phyloP scores from a whole-genome alignment of 441 rosid genomes.

The Erodium texanum region DNA sequence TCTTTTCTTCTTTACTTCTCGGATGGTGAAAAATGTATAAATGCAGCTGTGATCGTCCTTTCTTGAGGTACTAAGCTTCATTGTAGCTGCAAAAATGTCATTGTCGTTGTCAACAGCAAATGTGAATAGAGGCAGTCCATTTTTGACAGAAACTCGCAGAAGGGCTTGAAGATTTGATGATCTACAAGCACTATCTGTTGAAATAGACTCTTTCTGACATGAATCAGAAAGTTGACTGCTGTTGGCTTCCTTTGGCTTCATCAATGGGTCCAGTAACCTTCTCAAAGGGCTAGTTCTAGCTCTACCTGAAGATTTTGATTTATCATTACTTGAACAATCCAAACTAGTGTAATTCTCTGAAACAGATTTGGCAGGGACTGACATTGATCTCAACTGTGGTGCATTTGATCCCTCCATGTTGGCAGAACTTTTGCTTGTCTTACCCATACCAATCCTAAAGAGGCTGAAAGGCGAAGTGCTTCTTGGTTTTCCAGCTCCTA shows the following conservation, averaged over 20 bases:
- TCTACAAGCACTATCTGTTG: neutral
- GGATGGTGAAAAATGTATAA: slow-evolving; percentile 63
- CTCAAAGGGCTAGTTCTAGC: slow-evolving; percentile 87
- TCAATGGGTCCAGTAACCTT: slow-evolving; percentile 65
- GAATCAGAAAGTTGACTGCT: slow-evolving; percentile 31
- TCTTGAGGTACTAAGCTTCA: slow-evolving; percentile 40
- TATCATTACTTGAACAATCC: slow-evolving; percentile 29
- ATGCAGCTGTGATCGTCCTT: slow-evolving; percentile 50
- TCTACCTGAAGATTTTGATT: slow-evolving; percentile 35
- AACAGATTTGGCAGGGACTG: slow-evolving; percentile 31
- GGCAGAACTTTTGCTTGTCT: slow-evolving; percentile 46
- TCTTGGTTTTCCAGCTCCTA: slow-evolving; percentile 48
- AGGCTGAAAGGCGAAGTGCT: slow-evolving; percentile 81
- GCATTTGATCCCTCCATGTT: slow-evolving; percentile 32
- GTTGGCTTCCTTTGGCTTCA: slow-evolving; percentile 47
- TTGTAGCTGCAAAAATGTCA: slow-evolving; percentile 67
- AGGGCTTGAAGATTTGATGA: slow-evolving; percentile 59
- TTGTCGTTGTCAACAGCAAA: slow-evolving; percentile 70
- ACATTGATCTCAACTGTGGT: slow-evolving; percentile 24
- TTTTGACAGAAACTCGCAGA: slow-evolving; percentile 66
- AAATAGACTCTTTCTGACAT: slow-evolving; percentile 15
- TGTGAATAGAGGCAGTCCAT: slow-evolving; percentile 71
- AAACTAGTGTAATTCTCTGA: slow-evolving; percentile 33
- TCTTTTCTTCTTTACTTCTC: slow-evolving; percentile 62
- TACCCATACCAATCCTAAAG: slow-evolving; percentile 52